Conservation (phyloP, 768 basidiomycete genomes). For the Gyrodon lividus region DNA sequence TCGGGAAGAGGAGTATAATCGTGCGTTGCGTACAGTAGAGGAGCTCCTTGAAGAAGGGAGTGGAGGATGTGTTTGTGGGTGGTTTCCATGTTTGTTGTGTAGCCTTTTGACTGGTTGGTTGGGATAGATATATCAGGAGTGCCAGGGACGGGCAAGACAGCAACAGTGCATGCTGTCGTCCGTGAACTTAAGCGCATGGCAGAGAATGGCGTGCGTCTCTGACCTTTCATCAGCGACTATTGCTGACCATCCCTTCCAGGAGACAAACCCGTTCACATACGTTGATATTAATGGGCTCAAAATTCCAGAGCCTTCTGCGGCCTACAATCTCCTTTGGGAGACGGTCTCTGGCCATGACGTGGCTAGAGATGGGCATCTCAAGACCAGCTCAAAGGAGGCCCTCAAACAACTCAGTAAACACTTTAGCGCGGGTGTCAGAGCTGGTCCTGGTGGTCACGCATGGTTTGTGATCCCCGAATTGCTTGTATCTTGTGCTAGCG, state of each 20-base stretch:
- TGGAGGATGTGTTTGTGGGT: conserved; percentile 92
- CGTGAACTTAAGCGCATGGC: conserved; percentile 90
- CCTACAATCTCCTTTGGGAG: conserved; percentile 92
- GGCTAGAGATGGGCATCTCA: conserved; percentile 58
- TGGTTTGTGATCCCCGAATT: conserved; percentile 55
- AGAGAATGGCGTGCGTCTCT: conserved; percentile 59
- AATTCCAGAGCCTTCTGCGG: conserved; percentile 89
- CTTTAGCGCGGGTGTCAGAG: conserved; percentile 63
- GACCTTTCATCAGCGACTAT: background rate
- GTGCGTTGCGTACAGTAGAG: conserved; percentile 73
- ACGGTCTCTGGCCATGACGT: conserved; percentile 81
- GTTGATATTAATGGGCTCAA: conserved; percentile 97
- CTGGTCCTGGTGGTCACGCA: conserved; percentile 82
- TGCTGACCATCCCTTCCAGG: conserved; percentile 45
- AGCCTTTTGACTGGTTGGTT: conserved; percentile 1
- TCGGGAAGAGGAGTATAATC: conserved; percentile 79
- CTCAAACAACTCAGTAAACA: conserved; percentile 73
- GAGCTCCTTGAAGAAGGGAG: conserved; percentile 89
- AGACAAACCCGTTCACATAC: conserved; percentile 91
- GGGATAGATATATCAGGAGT: conserved; percentile 90
- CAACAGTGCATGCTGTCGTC: conserved; percentile 92
- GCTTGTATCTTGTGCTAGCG: background rate
- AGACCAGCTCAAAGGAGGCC: conserved; percentile 77
- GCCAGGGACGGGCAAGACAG: conserved; percentile 98
- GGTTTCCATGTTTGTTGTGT: background rate